A percentile compares a stretch with the other conserved stretches of the same genome.
These are phyloP conservation scores for Puccinia triticina DNA, from an alignment of 1,284 basidiomycete species.

Conservation along the genomic window DNA sequence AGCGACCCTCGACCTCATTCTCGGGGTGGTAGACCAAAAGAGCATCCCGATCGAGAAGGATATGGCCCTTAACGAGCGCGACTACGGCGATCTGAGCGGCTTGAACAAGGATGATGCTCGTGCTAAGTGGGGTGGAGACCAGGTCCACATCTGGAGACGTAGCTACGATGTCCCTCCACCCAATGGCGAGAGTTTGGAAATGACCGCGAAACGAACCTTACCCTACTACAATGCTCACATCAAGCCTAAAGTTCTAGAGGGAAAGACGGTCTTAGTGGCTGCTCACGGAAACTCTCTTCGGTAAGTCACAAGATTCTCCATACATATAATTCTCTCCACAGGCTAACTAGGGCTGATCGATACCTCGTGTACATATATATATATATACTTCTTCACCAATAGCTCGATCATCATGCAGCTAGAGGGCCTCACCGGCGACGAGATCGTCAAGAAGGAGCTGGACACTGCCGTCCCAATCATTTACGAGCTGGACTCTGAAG, in stretches of 20 bases:
- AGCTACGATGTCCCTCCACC: slow-evolving; percentile 62
- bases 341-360: background rate
- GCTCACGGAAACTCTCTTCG: slow-evolving; percentile 63
- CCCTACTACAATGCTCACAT: slow-evolving; percentile 62
- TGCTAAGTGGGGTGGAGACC: slow-evolving; percentile 63
- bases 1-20: slow-evolving; percentile 61
- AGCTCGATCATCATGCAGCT: slow-evolving; percentile 62
- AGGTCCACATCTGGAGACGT: slow-evolving; percentile 62
- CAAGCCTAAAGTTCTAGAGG: slow-evolving; percentile 59
- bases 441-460: slow-evolving; percentile 62
- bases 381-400: slow-evolving; percentile 42
- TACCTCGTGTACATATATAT: no score
- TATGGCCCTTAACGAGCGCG: slow-evolving; percentile 63
- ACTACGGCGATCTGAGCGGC: slow-evolving; percentile 57
- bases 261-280: slow-evolving; percentile 62
- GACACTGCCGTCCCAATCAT: slow-evolving; percentile 63
- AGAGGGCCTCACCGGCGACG: slow-evolving; percentile 60
- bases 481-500: slow-evolving; percentile 61
- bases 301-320: slow-evolving; percentile 22
- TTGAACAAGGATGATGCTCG: slow-evolving; percentile 58
- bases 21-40: slow-evolving; percentile 62
- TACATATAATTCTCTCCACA: background rate
- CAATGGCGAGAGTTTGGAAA: slow-evolving; percentile 62
- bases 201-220: slow-evolving; percentile 61
- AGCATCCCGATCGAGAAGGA: slow-evolving; percentile 60